Base-by-base conservation (phyloP, 1,284 basidiomycete genomes). In the Nidula niveotomentosa region DNA sequence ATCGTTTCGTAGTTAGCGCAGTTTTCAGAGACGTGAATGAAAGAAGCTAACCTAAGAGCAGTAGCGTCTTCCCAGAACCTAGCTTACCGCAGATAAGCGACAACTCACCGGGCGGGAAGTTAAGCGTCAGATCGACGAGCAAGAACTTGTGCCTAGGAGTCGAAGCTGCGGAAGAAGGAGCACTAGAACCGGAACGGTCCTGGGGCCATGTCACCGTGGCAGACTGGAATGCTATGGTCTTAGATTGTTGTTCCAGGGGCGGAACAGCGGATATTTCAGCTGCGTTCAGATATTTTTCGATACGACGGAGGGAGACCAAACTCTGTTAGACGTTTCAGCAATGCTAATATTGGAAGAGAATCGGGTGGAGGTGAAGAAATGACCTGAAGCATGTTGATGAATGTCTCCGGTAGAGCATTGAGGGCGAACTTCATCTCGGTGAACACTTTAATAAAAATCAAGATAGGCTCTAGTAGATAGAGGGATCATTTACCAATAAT, bases 201-300 rank as follows among this genome's bases (percentile, higher is more conserved):
- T 87, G 85, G 0, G 95, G 91, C 94, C 94, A 97, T 0, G 93
- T 93, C 52, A 94, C 79, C 0, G 93, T 96, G 9, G 93, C 93
- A 6, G 88, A 90, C 62, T 86, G 87, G 60, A 96, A 81, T 1
- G 85, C 79, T 57, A 97, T 89, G 1, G 72, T 79, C 49, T 79
- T 76, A 1, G 78, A 76, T 57, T 85, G 80, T 33, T 78, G 70
- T n/a, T 78, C 71, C 8, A 90, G 70, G 7, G 85, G 81, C 12
- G 78, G 77, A 5, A 88, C 85, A 0, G 77, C 67, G 0, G 77
- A 68, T 12, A 95, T 84, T 70, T 95, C 93, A 1, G 80, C 80
- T 6, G 83, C 80, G 48, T 83, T 76, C 39, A 95, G 81, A 69
- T 94, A 96, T 67, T 93, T 94, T 68, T 96, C 93, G 59, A 97